Evolutionary conservation across 2,329 filamentous ascomycete genomes (phyloP), one percentile per base, ranked within the genome.

Genomic region (Fusarium tjaetaba): DNA sequence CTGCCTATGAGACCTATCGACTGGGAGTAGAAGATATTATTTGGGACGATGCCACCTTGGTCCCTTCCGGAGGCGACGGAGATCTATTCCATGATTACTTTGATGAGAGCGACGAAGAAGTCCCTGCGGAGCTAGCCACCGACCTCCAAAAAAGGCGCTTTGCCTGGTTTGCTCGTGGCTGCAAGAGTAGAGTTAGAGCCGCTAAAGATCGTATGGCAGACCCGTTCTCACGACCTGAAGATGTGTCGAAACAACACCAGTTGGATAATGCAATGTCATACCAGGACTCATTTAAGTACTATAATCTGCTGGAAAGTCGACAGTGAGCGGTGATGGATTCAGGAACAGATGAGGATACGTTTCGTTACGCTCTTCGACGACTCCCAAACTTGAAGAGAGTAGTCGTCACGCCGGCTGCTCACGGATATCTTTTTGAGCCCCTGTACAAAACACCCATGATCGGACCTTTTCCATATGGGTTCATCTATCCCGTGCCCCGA

Each of bases 301-400:
- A n/a, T 3, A 48, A 16, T 22, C 9, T 48, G 6, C 45, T 48
- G 10, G 26, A 48, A 30, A 0, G 4, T n/a, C 28, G 11, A 48
- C 14, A n/a, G 10, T 1, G 14, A 30, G 28, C 7, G n/a, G 6
- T 30, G 0, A n/a, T 30, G 4, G 28, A 1, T 3, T 30, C 45
- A n/a, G 11, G 8, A 22, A 30, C 6, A 30, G 26, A 48, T 16
- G 45, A 48, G 14, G 2, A 48, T 20, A 8, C n/a, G 20, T 16
- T 30, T 48, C 20, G 45, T 4, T n/a, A 30, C 14, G 2, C 4
- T n/a, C 9, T 30, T 48, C 20, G 3, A 30, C 28, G 8, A n/a
- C 7, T 30, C 9, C 26, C 26, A 6, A 30, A 22, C 9, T 11
- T 30, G 20, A 30, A 30, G 20, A 30, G 45, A 30, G 20, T 48